Evolutionary conservation across 2,329 filamentous ascomycete species (phyloP), one percentile per base, ranked within the genome.

Genomic region (Penicillium frequentans): DNA sequence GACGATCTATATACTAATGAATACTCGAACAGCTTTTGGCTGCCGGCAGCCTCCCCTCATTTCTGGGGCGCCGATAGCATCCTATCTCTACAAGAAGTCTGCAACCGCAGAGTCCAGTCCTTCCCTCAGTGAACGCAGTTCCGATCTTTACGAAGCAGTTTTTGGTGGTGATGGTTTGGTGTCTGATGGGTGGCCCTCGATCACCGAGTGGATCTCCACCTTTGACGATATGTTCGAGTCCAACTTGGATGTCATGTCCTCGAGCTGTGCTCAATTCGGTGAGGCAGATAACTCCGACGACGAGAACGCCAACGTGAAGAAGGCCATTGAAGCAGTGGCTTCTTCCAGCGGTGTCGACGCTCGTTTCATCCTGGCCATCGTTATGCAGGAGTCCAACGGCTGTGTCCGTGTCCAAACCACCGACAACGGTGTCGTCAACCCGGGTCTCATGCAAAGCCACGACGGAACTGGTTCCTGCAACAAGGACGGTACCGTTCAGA

Each of bases 351-450:
- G 61, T 26, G 51, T 80, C 29, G 76, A 79, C 58, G 60, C 68
- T 39, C 75, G 77, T 48, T 77, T 78, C 58, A 76, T 80, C 59
- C 67, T 80, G 14, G 74, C 76, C n/a, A 68, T 79, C 56, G 60
- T 79, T 37, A 72, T 80, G 69, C 78, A 80, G 61, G 78, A 80
- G 62, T 76, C 72, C 59, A 72, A 72, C 56, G 78, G 78, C 42
- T 79, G 77, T 64, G 77, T 79, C 19, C 76, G 77, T 27, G 76
- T 71, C 23, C 67, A 61, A 2, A 77, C 76, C 21, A 78, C 76
- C 42, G 65, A 73, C 69, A 70, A 77, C 61, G 73, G 74, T 16
- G 75, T 77, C 24, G 57, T 57, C 53, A 80, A 80, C 67, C 77
- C 78, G 0, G 78, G 78, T 49, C 70, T 69, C 48, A 69, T 74